Evolutionary conservation across 805 yeast species (phyloP), one percentile per base, ranked within the genome.

Genomic region (Starmerella ratchasimensis): DNA sequence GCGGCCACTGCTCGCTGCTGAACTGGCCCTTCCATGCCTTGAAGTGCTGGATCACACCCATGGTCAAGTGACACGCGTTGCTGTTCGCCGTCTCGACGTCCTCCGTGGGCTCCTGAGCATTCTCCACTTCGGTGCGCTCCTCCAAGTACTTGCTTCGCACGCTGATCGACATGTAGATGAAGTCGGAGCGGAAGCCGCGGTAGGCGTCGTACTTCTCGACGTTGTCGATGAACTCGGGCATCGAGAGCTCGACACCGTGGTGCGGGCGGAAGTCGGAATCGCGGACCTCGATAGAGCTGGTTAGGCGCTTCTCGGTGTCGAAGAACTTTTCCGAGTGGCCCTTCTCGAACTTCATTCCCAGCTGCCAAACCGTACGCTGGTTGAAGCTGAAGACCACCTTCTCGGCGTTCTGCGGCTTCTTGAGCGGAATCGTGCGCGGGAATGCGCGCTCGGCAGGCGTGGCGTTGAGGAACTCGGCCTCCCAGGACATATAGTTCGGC

Each of bases 11-110:
- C 38, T 77, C 75, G 19, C 88, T 77, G n/a, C 77, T 69, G 57
- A 88, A 88, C 46, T 80, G 68, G 24, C 60, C 59, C 94, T 95
- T 86, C 97, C 97, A 90, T 4, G 57, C 53, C 51, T 73, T 74
- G 60, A 90, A 84, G 42, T 74, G 79, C 6, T 60, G 54, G 47
- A 88, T 65, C 0, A 76, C 68, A 4, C 62, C 63, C 1, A 95
- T 94, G 2, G 84, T 67, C 36, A 88, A 59, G 53, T 86, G 93
- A 4, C 29, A 13, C 13, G 35, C 39, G 19, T 17, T 19, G n/a
- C n/a, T 37, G 24, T 22, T 30, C 14, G 25, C n/a, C 6, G 8
- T 8, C 13, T 18, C 10, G 20, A 22, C 20, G 18, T n/a, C 21
- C 18, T 35, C 38, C 3, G 25, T 16, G n/a, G 10, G 10, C 9